Conservation (phyloP, 2,329 filamentous ascomycete species). For the Venturia oleaginea region DNA sequence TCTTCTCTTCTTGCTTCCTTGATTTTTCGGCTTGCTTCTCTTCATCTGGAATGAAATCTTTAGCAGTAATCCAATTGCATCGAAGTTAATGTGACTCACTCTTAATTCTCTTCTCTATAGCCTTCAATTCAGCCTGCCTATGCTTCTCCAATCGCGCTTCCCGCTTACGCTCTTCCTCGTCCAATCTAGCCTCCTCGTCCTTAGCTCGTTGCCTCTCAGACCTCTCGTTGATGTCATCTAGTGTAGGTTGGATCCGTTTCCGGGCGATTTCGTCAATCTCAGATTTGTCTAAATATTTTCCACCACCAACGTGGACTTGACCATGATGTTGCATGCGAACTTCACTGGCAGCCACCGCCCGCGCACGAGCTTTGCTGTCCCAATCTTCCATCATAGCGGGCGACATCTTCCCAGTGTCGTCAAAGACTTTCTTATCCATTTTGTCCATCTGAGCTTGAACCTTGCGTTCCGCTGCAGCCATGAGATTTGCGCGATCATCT, state of each 20-base stretch:
- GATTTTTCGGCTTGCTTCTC: conserved; percentile 42
- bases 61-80: neutral
- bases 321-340: conserved; percentile 48
- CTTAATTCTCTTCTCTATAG: conserved; percentile 40
- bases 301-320: conserved; percentile 64
- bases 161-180: conserved; percentile 56
- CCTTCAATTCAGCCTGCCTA: conserved; percentile 35
- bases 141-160: conserved; percentile 49
- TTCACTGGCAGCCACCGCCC: conserved; percentile 58
- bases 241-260: conserved; percentile 66
- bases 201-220: conserved; percentile 63
- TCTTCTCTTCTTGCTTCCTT: conserved; percentile 39
- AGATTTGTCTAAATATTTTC: conserved; percentile 67
- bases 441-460: conserved; percentile 69
- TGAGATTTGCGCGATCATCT: conserved; percentile 63
- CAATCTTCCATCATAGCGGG: conserved; percentile 63
- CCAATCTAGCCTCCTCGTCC: conserved; percentile 52
- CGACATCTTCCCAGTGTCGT: conserved; percentile 64
- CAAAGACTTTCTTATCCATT: conserved; percentile 74
- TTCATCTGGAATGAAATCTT: conserved; percentile 36
- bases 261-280: conserved; percentile 74
- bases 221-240: conserved; percentile 76
- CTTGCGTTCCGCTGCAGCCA: conserved; percentile 75
- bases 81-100: conserved; percentile 38
- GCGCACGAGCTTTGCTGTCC: conserved; percentile 66